Conservation (phyloP, 2,329 filamentous ascomycete species). For the Talaromyces sp. region DNA sequence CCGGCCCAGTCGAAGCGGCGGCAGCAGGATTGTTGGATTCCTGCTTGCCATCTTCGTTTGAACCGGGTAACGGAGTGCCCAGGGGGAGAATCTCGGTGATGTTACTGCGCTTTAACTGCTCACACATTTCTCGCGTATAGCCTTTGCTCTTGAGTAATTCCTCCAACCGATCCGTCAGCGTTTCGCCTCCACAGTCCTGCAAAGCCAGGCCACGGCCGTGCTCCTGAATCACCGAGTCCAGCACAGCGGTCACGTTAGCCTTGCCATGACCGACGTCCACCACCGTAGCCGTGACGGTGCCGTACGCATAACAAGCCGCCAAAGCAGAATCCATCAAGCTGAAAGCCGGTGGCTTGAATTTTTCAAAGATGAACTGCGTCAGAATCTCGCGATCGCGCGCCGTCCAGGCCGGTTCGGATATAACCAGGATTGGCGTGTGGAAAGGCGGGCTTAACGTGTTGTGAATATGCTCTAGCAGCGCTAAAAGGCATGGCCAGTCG, state of each 20-base stretch:
- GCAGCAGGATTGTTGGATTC: slow-evolving; percentile 48
- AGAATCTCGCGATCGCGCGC: slow-evolving; percentile 79
- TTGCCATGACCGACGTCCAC: slow-evolving; percentile 90
- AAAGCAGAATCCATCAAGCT: slow-evolving; percentile 84
- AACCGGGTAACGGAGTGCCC: slow-evolving; percentile 49
- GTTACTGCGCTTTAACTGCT: slow-evolving; percentile 58
- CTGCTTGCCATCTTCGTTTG: slow-evolving; percentile 30
- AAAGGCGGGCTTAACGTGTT: slow-evolving; percentile 82
- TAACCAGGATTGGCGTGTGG: slow-evolving; percentile 87
- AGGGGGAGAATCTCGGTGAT: slow-evolving; percentile 57
- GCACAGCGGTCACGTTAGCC: slow-evolving; percentile 85
- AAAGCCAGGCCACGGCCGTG: slow-evolving; percentile 57
- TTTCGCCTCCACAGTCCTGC: slow-evolving; percentile 72
- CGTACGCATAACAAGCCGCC: slow-evolving; percentile 76
- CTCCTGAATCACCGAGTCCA: slow-evolving; percentile 72
- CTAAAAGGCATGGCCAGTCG: slow-evolving; percentile 89
- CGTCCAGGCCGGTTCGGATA: slow-evolving; percentile 86
- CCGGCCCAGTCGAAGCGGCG: slow-evolving; percentile 50
- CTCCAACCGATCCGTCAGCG: slow-evolving; percentile 70
- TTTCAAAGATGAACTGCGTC: slow-evolving; percentile 93
- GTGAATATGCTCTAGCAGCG: slow-evolving; percentile 87
- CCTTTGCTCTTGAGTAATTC: slow-evolving; percentile 57
- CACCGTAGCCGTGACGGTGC: slow-evolving; percentile 72
- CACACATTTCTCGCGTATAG: slow-evolving; percentile 57
- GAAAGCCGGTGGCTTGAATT: slow-evolving; percentile 89